phyloP scores from a whole-genome alignment of 495 filamentous ascomycete species.

The Penicillium coprophilum region DNA sequence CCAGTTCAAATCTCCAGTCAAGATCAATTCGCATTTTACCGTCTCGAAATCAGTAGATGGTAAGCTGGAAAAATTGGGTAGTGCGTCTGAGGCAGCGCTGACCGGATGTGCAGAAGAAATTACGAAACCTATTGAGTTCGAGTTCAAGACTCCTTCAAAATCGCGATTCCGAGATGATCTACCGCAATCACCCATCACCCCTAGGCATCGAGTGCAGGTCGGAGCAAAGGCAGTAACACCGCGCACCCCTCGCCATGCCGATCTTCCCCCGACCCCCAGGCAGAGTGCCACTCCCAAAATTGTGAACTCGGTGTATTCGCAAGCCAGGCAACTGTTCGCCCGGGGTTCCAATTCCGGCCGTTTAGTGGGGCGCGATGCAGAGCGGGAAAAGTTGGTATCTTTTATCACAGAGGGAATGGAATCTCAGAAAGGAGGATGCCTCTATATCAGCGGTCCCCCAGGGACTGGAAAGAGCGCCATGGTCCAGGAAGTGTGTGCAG shows the following conservation, averaged over 20 bases:
- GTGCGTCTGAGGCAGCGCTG: background rate
- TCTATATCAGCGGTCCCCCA: slow-evolving; percentile 94
- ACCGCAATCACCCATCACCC: slow-evolving; percentile 63
- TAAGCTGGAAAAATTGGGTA: slow-evolving; percentile 18
- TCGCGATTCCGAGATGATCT: slow-evolving; percentile 65
- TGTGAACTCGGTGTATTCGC: slow-evolving; percentile 73
- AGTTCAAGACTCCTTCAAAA: slow-evolving; percentile 59
- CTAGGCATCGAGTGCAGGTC: slow-evolving; percentile 65
- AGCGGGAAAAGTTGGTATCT: slow-evolving; percentile 64
- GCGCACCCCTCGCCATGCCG: slow-evolving; percentile 46
- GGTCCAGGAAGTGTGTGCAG: slow-evolving; percentile 71
- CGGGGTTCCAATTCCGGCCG: slow-evolving; percentile 70
- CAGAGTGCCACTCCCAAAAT: slow-evolving; percentile 56
- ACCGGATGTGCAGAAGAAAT: slow-evolving; percentile 17
- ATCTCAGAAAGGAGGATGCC: slow-evolving; percentile 68
- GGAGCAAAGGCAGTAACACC: slow-evolving; percentile 66
- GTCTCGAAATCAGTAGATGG: slow-evolving; percentile 38
- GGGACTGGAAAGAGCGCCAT: slow-evolving; percentile 97
- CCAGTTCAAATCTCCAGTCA: slow-evolving; percentile 32
- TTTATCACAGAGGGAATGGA: slow-evolving; percentile 69
- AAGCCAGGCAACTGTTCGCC: slow-evolving; percentile 83
- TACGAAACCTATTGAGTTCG: slow-evolving; percentile 34
- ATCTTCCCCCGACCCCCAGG: slow-evolving; percentile 53
- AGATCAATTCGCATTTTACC: slow-evolving; percentile 33
- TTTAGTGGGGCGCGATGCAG: slow-evolving; percentile 79